Base-by-base conservation (phyloP, 768 basidiomycete genomes). In the Tulasnella sp. region DNA sequence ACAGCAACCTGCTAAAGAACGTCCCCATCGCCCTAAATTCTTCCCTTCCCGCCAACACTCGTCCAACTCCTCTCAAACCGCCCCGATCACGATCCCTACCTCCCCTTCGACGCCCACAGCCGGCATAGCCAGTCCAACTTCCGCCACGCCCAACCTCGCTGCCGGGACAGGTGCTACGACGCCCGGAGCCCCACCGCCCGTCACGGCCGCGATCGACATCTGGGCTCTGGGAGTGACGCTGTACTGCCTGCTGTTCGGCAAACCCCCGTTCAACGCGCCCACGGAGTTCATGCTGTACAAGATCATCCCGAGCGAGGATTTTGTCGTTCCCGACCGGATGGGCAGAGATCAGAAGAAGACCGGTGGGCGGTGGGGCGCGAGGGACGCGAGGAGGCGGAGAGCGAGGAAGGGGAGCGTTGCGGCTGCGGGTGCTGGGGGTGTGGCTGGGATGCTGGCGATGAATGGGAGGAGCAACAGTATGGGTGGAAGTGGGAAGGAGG, bases 211-310 rank as follows among this genome's bases (percentile, higher is more conserved):
- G 4, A 97, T 99, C 84, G 98, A 99, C 84, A 91, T 99, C 46
- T 99, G 98, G 98, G 97, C 98, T 0, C 90, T 99, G 2, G 98
- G 98, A 34, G 94, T 98, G 42, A 99, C 98, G 2, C 88, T 98
- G 6, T 99, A 96, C 86, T 97, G 96, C 84, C 90, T 99, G 72
- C 89, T 99, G 1, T 98, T 97, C 82, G 98, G 96, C 14, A 88
- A 87, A 79, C 91, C 93, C 1, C 97, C 97, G 1, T 99, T 96
- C 86, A 87, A 88, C 42, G 89, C 89, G 0, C 85, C 87, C 41
- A 90, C 88, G 69, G 94, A 96, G 86, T 98, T 91, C 85, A 89
- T 89, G 78, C 86, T 98, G 76, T 97, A 96, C 86, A 87, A 90
- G 78, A 89, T 92, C 72, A 97, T 98, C 42, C 93, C 94, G 81